phyloP scores from a whole-genome alignment of 805 yeast genomes.

The Lipomyces spencermartinsiae region DNA sequence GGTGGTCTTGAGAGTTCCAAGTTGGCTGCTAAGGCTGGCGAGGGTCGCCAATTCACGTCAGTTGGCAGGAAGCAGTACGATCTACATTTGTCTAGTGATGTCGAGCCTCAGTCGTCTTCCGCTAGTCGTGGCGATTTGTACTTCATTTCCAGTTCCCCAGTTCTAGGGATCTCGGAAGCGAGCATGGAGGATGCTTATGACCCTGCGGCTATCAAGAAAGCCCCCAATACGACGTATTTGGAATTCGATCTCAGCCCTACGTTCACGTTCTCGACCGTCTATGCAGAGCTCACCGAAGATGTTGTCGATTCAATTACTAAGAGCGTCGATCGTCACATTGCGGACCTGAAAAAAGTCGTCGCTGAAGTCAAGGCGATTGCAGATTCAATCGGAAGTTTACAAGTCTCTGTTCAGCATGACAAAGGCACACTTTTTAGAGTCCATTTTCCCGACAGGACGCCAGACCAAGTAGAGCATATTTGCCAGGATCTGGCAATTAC shows the following conservation, averaged over 20 bases:
- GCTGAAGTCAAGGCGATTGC: slow-evolving; percentile 53
- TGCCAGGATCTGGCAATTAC: slow-evolving; percentile 28
- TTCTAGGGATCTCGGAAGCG: not conserved
- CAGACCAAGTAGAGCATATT: slow-evolving; percentile 56
- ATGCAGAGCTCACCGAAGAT: slow-evolving; percentile 53
- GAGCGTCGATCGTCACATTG: slow-evolving; percentile 44
- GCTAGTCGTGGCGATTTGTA: not conserved
- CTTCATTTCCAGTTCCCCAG: slow-evolving; percentile 1
- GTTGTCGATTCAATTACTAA: slow-evolving; percentile 50
- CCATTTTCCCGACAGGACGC: slow-evolving; percentile 75
- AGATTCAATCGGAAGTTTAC: slow-evolving; percentile 64
- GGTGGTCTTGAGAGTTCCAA: slow-evolving; percentile 28
- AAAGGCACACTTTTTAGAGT: slow-evolving; percentile 55
- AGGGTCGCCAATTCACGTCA: slow-evolving; percentile 5
- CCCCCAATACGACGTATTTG: slow-evolving; percentile 50
- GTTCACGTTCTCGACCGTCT: slow-evolving; percentile 50
- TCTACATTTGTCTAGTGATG: slow-evolving; percentile 2
- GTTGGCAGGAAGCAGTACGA: slow-evolving; percentile 11
- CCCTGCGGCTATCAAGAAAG: not conserved
- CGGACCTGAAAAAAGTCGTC: slow-evolving; percentile 42
- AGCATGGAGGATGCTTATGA: not conserved
- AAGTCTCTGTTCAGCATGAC: slow-evolving; percentile 55
- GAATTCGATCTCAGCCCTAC: slow-evolving; percentile 61
- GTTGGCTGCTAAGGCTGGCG: slow-evolving; percentile 13
- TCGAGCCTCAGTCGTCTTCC: slow-evolving; percentile 5